Conservation (phyloP, 2,329 filamentous ascomycete species). For the Chrysosporium keratinophilum region DNA sequence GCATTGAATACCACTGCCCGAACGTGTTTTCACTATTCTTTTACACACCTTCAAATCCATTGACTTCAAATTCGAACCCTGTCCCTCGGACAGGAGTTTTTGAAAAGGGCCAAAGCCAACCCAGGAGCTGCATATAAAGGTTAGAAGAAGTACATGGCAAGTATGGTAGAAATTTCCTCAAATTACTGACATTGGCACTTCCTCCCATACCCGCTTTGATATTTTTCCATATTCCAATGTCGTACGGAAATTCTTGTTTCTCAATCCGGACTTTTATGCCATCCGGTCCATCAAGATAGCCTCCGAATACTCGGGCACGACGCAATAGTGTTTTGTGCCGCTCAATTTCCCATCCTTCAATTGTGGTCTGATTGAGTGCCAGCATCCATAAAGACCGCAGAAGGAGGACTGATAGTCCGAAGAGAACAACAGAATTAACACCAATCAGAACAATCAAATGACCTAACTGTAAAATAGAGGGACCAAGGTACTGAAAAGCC, state of each 20-base stretch:
- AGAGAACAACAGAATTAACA: constrained; percentile 48
- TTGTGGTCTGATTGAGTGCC: constrained; percentile 50
- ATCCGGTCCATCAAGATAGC: constrained; percentile 48
- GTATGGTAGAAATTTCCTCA: not conserved
- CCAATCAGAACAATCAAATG: constrained; percentile 47
- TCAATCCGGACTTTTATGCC: constrained; percentile 45
- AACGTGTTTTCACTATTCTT: not conserved
- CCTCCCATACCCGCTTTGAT: constrained; percentile 51
- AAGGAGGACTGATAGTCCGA: constrained; percentile 46
- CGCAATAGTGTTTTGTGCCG: constrained; percentile 39
- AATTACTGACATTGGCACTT: constrained; percentile 32
- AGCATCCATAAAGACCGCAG: constrained; percentile 47
- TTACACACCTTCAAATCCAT: constrained; percentile 48
- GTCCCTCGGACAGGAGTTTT: constrained; percentile 38
- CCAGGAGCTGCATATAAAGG: constrained; percentile 30
- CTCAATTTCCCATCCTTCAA: constrained; percentile 53
- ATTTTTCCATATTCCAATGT: constrained; percentile 53
- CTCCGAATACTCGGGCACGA: constrained; percentile 43
- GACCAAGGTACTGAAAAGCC: constrained; percentile 47
- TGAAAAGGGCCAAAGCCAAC: constrained; percentile 54
- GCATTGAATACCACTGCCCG: too few species aligned
- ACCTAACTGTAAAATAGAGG: constrained; percentile 41
- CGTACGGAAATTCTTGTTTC: constrained; percentile 56
- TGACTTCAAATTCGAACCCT: constrained; percentile 46
- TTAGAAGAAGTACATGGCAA: not conserved